Evolutionary conservation across 2,329 filamentous ascomycete species (phyloP).

Genomic region (Myrmaecium sp.): DNA sequence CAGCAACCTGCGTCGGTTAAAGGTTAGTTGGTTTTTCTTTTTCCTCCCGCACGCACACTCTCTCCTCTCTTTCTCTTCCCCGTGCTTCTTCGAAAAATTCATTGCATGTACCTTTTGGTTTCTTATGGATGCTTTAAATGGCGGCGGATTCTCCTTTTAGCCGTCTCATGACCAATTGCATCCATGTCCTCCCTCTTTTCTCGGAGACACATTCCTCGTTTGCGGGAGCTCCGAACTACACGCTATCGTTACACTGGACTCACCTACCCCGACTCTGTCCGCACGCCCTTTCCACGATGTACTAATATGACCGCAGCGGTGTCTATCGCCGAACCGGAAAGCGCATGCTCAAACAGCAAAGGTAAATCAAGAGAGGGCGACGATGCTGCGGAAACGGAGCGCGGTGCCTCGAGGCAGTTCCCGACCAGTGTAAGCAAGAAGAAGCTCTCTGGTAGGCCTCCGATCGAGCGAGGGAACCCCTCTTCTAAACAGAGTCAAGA

Average conservation of each 20-base stretch:
- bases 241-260: too few relatives aligned
- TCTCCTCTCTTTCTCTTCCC: not conserved
- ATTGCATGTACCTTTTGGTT: too few relatives aligned
- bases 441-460: constrained; percentile 26
- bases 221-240: too few relatives aligned
- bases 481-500: constrained; percentile 7
- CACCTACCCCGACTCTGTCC: too few relatives aligned
- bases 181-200: too few relatives aligned
- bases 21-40: not conserved
- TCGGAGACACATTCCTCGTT: too few relatives aligned
- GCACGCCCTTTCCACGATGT: too few relatives aligned
- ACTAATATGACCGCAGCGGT: constrained; percentile 19
- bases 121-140: not conserved
- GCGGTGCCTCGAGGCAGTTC: constrained; percentile 16
- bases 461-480: constrained; percentile 15
- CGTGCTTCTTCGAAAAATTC: not conserved
- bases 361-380: constrained; percentile 27
- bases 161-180: not conserved
- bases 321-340: constrained; percentile 28
- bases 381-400: constrained; percentile 24
- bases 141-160: not conserved
- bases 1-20: too few relatives aligned
- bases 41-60: not conserved
- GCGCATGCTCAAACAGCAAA: constrained; percentile 29
- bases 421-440: constrained; percentile 22